Evolutionary conservation across 306 rosid species (phyloP).

Genomic region (Lathyrus tuberosus): DNA sequence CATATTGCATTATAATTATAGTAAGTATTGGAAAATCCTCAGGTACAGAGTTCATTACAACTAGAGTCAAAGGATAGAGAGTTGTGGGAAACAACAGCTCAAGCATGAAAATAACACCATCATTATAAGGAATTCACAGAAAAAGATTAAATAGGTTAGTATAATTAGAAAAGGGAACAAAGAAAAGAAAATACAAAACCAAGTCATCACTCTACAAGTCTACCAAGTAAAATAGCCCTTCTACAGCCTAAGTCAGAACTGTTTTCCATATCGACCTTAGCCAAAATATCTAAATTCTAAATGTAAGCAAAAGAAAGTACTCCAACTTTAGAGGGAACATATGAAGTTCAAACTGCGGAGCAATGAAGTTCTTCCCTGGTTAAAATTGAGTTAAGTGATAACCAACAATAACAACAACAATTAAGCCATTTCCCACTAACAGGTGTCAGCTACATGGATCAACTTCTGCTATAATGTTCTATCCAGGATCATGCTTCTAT

Average conservation of each 20-base stretch:
- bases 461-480: too few relatives aligned
- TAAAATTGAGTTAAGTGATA: not conserved
- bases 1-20: conserved; percentile 7
- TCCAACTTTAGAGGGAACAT: not conserved
- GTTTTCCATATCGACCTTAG: not conserved
- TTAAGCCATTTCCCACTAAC: too few relatives aligned
- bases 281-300: conserved; percentile 20
- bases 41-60: not conserved
- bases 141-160: conserved; percentile 2
- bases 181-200: conserved; percentile 16
- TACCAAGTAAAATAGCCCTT: conserved; percentile 3
- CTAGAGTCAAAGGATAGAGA: not conserved
- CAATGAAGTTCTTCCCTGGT: not conserved
- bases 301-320: not conserved
- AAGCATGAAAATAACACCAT: not conserved
- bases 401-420: not conserved
- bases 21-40: not conserved
- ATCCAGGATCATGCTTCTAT: too few relatives aligned
- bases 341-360: not conserved
- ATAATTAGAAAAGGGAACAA: conserved; percentile 2
- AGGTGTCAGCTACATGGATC: too few relatives aligned
- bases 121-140: not conserved
- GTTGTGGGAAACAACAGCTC: conserved; percentile 16
- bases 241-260: not conserved
- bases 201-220: conserved; percentile 20